phyloP scores from a whole-genome alignment of 306 rosid species.

The Dryas drummondii region DNA sequence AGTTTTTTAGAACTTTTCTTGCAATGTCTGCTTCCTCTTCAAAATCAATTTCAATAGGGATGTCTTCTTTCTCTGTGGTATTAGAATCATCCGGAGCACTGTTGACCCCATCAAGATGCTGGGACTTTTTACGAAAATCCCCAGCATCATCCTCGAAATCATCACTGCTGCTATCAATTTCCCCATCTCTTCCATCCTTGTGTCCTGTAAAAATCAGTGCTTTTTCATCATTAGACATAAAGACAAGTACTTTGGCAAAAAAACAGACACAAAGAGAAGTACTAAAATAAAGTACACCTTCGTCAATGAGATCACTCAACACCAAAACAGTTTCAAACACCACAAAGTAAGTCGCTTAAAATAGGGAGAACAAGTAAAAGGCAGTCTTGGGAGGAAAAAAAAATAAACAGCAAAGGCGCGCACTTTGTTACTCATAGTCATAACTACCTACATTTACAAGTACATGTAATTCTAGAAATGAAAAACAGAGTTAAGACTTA shows the following conservation, averaged over 20 bases:
- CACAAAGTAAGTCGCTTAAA: background rate
- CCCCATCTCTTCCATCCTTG: conserved; percentile 40
- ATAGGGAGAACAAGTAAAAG: background rate
- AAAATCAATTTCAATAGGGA: conserved; percentile 59
- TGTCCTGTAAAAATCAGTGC: conserved; percentile 44
- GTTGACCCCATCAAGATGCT: conserved; percentile 37
- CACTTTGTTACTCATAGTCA: background rate
- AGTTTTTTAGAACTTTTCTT: conserved; percentile 67
- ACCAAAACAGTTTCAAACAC: background rate
- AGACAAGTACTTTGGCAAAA: background rate
- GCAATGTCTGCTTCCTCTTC: conserved; percentile 82
- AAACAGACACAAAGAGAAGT: background rate
- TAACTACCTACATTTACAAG: background rate
- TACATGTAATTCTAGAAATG: background rate
- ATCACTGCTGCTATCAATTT: conserved; percentile 42
- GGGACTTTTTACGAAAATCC: conserved; percentile 27
- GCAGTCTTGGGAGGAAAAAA: background rate
- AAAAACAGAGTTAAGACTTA: background rate
- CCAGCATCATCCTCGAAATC: conserved; percentile 46
- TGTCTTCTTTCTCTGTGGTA: conserved; percentile 35
- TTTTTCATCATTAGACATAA: conserved; percentile 16
- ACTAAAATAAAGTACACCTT: background rate
- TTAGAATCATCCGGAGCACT: conserved; percentile 37
- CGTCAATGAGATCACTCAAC: background rate
- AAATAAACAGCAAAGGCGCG: background rate